phyloP scores from a whole-genome alignment of 192 early-diverging fungal species.

The Martensiomyces pterosporus region DNA sequence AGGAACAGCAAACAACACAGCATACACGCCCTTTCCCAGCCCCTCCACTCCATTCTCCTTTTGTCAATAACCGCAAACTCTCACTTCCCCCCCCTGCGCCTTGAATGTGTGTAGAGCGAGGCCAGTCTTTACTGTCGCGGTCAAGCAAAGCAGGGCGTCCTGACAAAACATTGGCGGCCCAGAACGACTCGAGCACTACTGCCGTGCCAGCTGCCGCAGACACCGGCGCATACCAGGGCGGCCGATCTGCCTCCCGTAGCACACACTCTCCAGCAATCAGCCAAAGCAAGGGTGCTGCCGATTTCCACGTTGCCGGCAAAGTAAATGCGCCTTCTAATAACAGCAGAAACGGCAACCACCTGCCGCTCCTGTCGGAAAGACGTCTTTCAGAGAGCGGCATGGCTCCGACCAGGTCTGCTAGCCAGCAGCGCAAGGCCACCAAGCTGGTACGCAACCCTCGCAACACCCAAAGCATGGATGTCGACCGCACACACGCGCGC shows the following conservation, averaged over 20 bases:
- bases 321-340: too few relatives aligned
- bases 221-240: too few relatives aligned
- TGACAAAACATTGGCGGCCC: conserved; percentile 34
- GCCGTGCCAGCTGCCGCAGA: conserved; percentile 27
- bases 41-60: conserved; percentile 2
- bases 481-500: conserved; percentile 27
- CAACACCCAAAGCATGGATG: conserved; percentile 51
- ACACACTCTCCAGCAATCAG: background rate
- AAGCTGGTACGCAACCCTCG: conserved; percentile 47
- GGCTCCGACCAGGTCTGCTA: conserved; percentile 8
- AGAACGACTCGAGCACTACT: conserved; percentile 41
- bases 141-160: conserved; percentile 36
- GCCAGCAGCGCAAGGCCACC: conserved; percentile 29
- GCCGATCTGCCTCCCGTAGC: too few relatives aligned
- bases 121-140: conserved; percentile 47
- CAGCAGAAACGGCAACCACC: background rate
- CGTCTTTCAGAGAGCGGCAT: background rate
- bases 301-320: conserved; percentile 32
- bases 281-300: conserved; percentile 31
- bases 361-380: background rate
- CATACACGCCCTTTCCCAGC: too few relatives aligned
- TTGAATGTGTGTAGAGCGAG: conserved; percentile 53
- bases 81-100: conserved; percentile 4
- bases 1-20: too few relatives aligned
- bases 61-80: too few relatives aligned